Evolutionary conservation across 495 filamentous ascomycete species (phyloP).

Genomic region (Penicillium paradoxum): DNA sequence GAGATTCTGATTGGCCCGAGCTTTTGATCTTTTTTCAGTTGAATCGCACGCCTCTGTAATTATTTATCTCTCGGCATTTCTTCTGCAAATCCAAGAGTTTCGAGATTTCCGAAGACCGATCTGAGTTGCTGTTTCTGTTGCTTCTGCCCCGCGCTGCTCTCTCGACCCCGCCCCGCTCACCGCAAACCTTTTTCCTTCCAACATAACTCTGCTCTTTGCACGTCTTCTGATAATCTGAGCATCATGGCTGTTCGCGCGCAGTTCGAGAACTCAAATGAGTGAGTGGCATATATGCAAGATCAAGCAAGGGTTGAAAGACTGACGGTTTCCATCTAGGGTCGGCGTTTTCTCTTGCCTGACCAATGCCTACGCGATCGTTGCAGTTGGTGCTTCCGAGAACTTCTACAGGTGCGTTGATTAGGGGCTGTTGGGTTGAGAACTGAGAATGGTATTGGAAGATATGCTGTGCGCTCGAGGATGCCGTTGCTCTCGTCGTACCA

Average conservation of each 20-base stretch:
- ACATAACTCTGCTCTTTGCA: constrained; percentile 2
- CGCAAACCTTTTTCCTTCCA: constrained; percentile 4
- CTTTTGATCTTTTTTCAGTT: constrained; percentile 24
- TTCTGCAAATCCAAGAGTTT: neutral
- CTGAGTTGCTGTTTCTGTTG: neutral
- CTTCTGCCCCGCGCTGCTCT: neutral
- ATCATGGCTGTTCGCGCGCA: constrained; percentile 78
- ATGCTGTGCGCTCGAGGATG: neutral
- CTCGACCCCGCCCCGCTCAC: constrained; percentile 5
- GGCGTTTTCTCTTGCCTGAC: constrained; percentile 95
- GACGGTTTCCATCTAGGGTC: constrained; percentile 54
- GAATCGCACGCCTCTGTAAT: constrained; percentile 17
- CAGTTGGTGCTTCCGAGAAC: constrained; percentile 92
- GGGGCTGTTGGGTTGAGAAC: neutral
- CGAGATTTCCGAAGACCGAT: neutral
- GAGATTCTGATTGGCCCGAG: constrained; percentile 18
- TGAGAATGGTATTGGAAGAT: neutral
- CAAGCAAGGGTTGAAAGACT: neutral
- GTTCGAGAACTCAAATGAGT: constrained; percentile 99
- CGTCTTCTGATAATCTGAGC: constrained; percentile 1
- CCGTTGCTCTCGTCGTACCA: neutral
- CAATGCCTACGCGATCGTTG: constrained; percentile 91
- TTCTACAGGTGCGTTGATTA: constrained; percentile 70
- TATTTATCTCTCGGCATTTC: constrained; percentile 5
- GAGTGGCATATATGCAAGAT: constrained; percentile 24